A percentile compares a stretch with the other conserved stretches of the same genome.
These are phyloP conservation scores for Solanum piurae DNA, from an alignment of 257 asterid genomes.

Conservation along the genomic window DNA sequence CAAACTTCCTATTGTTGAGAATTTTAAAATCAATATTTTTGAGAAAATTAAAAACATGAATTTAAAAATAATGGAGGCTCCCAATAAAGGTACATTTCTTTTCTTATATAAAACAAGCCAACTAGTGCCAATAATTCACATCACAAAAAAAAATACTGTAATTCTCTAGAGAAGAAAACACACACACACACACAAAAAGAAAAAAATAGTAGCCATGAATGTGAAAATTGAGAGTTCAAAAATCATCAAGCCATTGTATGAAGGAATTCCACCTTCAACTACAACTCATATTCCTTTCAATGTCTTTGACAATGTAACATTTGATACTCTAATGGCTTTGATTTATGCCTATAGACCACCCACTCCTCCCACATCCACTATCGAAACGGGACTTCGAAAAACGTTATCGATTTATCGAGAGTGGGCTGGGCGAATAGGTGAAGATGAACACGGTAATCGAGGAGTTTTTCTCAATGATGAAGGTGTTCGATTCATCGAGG, in stretches of 20 bases:
- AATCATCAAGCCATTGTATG: slow-evolving; percentile 53
- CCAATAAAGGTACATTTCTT: neutral
- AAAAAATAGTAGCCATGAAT: slow-evolving; percentile 19
- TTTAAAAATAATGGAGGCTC: neutral
- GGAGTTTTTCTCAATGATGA: slow-evolving; percentile 47
- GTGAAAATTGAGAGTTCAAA: slow-evolving; percentile 45
- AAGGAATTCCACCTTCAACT: slow-evolving; percentile 32
- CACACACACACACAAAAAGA: neutral
- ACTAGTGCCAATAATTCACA: neutral
- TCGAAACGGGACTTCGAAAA: slow-evolving; percentile 13
- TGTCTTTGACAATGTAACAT: slow-evolving; percentile 61
- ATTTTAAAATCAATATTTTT: too few relatives aligned
- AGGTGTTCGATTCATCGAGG: slow-evolving; percentile 66
- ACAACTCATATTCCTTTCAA: slow-evolving; percentile 30
- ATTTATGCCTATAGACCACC: slow-evolving; percentile 70
- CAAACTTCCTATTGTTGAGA: neutral
- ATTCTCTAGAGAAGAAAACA: neutral
- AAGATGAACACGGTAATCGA: slow-evolving; percentile 24
- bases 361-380: slow-evolving; percentile 31
- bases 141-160: neutral
- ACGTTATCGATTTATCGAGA: slow-evolving; percentile 46
- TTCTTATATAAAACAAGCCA: neutral
- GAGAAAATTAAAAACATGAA: neutral
- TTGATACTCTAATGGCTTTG: slow-evolving; percentile 51
- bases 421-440: slow-evolving; percentile 68